These are phyloP conservation scores for Alternaria solani DNA, from an alignment of 2,329 filamentous ascomycete genomes.

Conservation along the genomic window DNA sequence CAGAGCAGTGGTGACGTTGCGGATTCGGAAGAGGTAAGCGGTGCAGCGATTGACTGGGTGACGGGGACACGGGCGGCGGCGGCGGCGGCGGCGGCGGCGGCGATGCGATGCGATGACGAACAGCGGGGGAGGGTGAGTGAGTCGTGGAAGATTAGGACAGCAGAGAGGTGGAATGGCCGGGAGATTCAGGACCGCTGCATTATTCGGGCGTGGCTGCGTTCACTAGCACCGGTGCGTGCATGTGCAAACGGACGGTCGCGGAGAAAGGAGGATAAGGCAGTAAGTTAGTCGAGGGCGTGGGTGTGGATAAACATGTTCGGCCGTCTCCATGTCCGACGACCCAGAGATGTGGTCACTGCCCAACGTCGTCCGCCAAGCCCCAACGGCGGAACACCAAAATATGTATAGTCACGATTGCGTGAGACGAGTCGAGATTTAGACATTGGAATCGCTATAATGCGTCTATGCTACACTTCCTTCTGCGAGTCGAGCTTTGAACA, in stretches of 20 bases:
- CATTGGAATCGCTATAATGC: neutral
- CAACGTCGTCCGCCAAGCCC: constrained; percentile 10
- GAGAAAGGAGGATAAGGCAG: constrained; percentile 3
- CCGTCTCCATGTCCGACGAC: constrained; percentile 19
- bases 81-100: constrained; percentile 3
- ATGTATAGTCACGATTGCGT: neutral
- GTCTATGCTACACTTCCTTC: neutral
- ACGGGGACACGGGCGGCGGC: neutral
- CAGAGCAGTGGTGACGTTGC: constrained; percentile 7
- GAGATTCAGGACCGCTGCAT: constrained; percentile 11
- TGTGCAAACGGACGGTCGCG: constrained; percentile 9
- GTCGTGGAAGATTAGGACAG: neutral
- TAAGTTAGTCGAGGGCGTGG: constrained; percentile 3
- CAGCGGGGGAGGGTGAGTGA: constrained; percentile 3
- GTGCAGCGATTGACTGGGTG: constrained; percentile 5
- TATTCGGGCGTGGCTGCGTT: neutral
- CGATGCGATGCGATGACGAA: constrained; percentile 2
- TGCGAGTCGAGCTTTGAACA: neutral
- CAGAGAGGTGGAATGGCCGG: neutral
- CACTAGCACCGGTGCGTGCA: constrained; percentile 1
- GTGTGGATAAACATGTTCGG: constrained; percentile 20
- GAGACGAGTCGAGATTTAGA: neutral
- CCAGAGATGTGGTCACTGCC: constrained; percentile 29
- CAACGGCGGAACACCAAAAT: neutral
- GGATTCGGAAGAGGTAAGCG: constrained; percentile 9